Percentiles rank a stretch among this genome's conserved stretches.
phyloP scores from a whole-genome alignment of 2,329 filamentous ascomycete genomes.

The Phialemonium atrogriseum region DNA sequence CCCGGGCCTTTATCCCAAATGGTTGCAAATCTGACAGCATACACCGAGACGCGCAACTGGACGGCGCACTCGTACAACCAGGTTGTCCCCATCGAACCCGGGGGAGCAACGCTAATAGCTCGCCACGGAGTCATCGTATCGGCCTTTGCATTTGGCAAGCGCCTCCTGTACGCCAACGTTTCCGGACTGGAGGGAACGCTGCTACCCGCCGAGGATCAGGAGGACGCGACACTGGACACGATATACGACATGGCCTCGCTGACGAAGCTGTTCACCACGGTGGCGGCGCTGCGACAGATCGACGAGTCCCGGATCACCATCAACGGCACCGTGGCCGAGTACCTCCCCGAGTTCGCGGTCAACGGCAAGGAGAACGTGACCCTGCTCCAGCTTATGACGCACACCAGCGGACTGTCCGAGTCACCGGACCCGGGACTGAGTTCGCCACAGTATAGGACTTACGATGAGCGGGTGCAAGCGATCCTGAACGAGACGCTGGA shows the following conservation, averaged over 20 bases:
- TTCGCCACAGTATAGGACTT: slow-evolving; percentile 14
- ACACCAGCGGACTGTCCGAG: slow-evolving; percentile 23
- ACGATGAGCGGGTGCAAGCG: slow-evolving; percentile 15
- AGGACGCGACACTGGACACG: slow-evolving; percentile 21
- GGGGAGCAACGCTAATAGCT: slow-evolving; percentile 13
- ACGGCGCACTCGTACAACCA: slow-evolving; percentile 6
- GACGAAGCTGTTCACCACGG: slow-evolving; percentile 27
- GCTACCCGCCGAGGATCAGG: slow-evolving; percentile 15
- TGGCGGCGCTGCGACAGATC: slow-evolving; percentile 21
- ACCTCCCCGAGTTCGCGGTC: slow-evolving; percentile 20
- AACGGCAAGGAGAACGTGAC: slow-evolving; percentile 26
- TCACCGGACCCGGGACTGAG: slow-evolving; percentile 19
- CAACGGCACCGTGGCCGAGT: slow-evolving; percentile 20
- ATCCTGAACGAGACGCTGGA: slow-evolving; percentile 18
- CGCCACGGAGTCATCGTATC: slow-evolving; percentile 16
- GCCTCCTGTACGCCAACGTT: slow-evolving; percentile 18
- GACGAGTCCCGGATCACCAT: slow-evolving; percentile 17
- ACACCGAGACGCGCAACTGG: slow-evolving; percentile 10
- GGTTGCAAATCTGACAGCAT: slow-evolving; percentile 14
- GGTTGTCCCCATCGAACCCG: slow-evolving; percentile 16
- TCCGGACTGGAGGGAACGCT: slow-evolving; percentile 16
- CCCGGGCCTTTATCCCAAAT: slow-evolving; percentile 12
- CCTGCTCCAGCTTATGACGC: slow-evolving; percentile 22
- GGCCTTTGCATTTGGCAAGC: slow-evolving; percentile 17
- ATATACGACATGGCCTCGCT: slow-evolving; percentile 30